Percentiles rank a stretch among this genome's conserved stretches.
phyloP scores from a whole-genome alignment of 495 filamentous ascomycete species.

The Penicillium manginii region DNA sequence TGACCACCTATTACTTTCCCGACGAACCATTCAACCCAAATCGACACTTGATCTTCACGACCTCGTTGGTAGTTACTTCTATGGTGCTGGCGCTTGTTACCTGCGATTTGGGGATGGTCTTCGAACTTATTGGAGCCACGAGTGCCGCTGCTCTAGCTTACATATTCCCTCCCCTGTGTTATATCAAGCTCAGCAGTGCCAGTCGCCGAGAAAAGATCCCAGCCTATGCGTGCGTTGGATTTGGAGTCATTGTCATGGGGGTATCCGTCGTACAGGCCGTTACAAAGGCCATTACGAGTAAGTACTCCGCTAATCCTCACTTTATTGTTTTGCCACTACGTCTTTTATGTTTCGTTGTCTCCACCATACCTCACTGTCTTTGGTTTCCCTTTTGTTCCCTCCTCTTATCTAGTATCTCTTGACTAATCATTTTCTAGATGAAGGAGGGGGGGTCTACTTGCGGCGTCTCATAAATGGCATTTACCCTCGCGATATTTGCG shows the following conservation, averaged over 20 bases:
- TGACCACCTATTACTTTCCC: slow-evolving; percentile 91
- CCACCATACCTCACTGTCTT: background rate
- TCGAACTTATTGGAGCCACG: slow-evolving; percentile 94
- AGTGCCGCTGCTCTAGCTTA: slow-evolving; percentile 93
- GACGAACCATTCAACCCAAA: slow-evolving; percentile 78
- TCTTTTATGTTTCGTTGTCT: background rate
- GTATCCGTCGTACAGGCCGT: slow-evolving; percentile 79
- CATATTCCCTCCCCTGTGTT: slow-evolving; percentile 93
- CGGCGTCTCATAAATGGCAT: background rate
- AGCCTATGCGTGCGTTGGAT: slow-evolving; percentile 68
- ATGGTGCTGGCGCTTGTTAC: slow-evolving; percentile 79
- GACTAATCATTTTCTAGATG: background rate
- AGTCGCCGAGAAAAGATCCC: slow-evolving; percentile 73
- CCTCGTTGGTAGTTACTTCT: slow-evolving; percentile 75
- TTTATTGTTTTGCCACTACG: background rate
- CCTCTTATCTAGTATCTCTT: background rate
- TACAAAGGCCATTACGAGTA: slow-evolving; percentile 63
- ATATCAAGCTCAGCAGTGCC: slow-evolving; percentile 79
- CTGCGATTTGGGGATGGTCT: slow-evolving; percentile 90
- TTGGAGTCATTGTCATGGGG: slow-evolving; percentile 81
- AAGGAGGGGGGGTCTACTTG: slow-evolving; percentile 1
- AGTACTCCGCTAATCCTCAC: slow-evolving; percentile 13
- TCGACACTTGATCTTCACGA: slow-evolving; percentile 84
- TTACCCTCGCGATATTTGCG: background rate
- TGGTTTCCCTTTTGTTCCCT: background rate